Base-by-base conservation (phyloP, 1,284 basidiomycete species). In the Cryptococcus sp. region DNA sequence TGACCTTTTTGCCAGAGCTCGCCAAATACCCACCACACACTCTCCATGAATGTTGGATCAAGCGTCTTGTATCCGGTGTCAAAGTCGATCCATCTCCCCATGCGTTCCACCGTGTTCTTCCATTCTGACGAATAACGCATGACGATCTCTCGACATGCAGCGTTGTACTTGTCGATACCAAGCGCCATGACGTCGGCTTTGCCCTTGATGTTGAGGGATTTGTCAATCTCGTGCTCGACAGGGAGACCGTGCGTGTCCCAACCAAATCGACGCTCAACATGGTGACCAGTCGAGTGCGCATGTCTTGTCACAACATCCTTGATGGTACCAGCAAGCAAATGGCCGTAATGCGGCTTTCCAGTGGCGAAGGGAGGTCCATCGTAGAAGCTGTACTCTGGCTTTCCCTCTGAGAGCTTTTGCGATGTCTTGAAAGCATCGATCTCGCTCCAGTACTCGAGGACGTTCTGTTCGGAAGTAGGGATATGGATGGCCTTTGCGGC, bases 1-100 rank as follows among this genome's bases (percentile, higher is more conserved):
- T 94, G 81, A n/a, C 84, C 87, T 79, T 95, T 97, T 67, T 93
- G 86, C 84, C 88, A 94, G 16, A 99, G 84, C 76, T 93, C 87
- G 59, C 87, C 84, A 80, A 99, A 99, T n/a, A 92, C 95, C 96
- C 96, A 99, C 96, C 96, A 99, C 20, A 97, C 92, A 47, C 87
- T 89, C 82, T 99, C 96, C 96, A 99, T 99, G 79, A 93, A 99
- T 22, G 86, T 83, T 6, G 87, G 80, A 76, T 99, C 91, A 64
- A 99, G 85, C 15, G 96, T 99, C 82, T 97, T 98, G 85, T 99
- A 99, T 69, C 96, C 96, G 68, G 96, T 91, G 81, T 99, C 96
- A 74, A 99, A 99, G 80, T 99, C 96, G 80, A 99, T 99, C 96
- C 96, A 99, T 63, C 96, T 87, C 42, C 95, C 96, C 88, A 99